A percentile compares a stretch with the other conserved stretches of the same genome.
Conservation (phyloP, 495 filamentous ascomycete species). For the Penicillium arizonense region DNA sequence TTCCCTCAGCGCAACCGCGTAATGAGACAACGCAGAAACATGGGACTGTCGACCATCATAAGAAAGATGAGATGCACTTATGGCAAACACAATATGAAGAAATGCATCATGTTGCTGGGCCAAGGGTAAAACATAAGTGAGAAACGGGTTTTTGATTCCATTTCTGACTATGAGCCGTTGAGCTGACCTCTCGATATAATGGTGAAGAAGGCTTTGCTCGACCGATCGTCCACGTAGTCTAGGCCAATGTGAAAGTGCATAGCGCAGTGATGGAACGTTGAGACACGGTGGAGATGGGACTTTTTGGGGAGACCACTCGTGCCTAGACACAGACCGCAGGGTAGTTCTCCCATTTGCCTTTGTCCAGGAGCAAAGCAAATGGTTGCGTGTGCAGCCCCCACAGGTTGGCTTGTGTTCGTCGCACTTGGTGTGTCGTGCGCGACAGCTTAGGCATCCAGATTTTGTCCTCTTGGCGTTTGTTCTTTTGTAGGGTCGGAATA, state of each 20-base stretch:
- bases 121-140: not conserved
- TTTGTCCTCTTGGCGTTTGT: too few species aligned
- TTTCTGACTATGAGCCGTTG: not conserved
- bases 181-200: not conserved
- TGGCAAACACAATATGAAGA: not conserved
- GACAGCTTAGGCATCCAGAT: too few species aligned
- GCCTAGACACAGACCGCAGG: not conserved
- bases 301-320: too few species aligned
- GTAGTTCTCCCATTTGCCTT: not conserved
- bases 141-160: not conserved
- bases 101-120: not conserved
- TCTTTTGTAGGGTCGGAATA: too few species aligned
- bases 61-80: not conserved
- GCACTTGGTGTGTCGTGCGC: too few species aligned
- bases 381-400: not conserved
- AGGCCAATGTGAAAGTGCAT: constrained; percentile 1
- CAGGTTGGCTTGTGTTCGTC: not conserved
- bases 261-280: not conserved
- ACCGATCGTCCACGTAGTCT: not conserved
- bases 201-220: constrained; percentile 1
- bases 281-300: not conserved
- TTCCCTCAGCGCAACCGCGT: not conserved
- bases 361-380: not conserved
- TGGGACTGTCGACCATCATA: not conserved
- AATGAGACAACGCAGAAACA: not conserved